Evolutionary conservation across 2,329 filamentous ascomycete genomes (phyloP), one percentile per base, ranked within the genome.

Genomic region (Hymenoscyphus repandus): DNA sequence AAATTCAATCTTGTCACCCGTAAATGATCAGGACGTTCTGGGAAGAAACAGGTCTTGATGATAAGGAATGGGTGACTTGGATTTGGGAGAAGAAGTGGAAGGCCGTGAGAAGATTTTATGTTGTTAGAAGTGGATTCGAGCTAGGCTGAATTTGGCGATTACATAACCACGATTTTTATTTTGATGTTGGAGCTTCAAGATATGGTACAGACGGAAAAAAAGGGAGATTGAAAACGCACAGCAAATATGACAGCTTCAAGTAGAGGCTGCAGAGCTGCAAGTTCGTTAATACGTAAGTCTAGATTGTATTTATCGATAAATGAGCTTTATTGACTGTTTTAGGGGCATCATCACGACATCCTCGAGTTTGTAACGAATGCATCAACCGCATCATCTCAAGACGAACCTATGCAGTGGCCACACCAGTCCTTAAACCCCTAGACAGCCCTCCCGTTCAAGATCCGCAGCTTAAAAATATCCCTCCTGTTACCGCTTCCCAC

Each of bases 1-100:
- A 62, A 46, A 66, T 72, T 87, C 74, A 69, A 68, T 96, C 88
- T 96, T 69, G 88, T 88, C 91, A 93, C 83, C 74, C 72, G 72
- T 82, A 79, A 93, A 96, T 96, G 91, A 83, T 91, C 90, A 89
- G 80, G 80, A 85, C 83, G 79, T 83, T 80, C 78, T 86, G 79
- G 82, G 74, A 72, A 68, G 74, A 72, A 76, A 76, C 76, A 76
- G 79, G 76, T 84, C 80, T 83, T 90, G 89, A 91, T 81, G 91
- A 96, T 96, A 96, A 96, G 91, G 90, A 85, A 81, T 79, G 71
- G 74, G 81, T 86, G 88, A 86, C 86, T 76, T 78, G 74, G 69
- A 70, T 68, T 69, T 62, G 66, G 67, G 66, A 68, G 62, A 62
- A 62, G 57, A 58, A 64, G 60, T 59, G 47, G 49, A 58, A 20